Evolutionary conservation across 768 basidiomycete species (phyloP), one percentile per base, ranked within the genome.

Genomic region (Phlegmacium glaucopus): DNA sequence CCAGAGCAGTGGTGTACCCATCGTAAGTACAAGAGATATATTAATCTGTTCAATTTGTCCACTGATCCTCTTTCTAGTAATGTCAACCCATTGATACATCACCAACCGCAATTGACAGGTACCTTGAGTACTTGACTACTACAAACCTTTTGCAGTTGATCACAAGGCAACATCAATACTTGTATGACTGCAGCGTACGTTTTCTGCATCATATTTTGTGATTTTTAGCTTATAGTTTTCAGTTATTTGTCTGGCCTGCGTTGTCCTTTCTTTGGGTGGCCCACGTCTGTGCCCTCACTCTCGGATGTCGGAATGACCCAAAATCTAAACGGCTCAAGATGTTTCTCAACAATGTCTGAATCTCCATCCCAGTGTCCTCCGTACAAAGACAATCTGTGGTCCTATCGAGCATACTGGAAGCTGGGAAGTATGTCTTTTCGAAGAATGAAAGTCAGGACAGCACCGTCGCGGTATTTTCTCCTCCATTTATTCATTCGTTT

Each of bases 81-180:
- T 39, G 47, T 69, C 10, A 52, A 61, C 9, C 52, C 52, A 13
- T 49, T 68, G 2, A 58, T 67, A 8, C 25, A 29, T 1, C 27
- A 36, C 4, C 44, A 51, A 9, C 45, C 44, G 35, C 25, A 30
- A 39, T 56, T 65, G n/a, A 15, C 54, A 43, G 26, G 65, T 17
- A 64, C 69, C 4, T 32, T 60, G n/a, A n/a, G n/a, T n/a, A n/a
- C n/a, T n/a, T n/a, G 1, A 64, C 66, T 3, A 76, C 77, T 0
- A 66, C 70, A 0, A 81, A 76, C 30, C 54, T 81, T 1, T 45
- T 80, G 0, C 78, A 81, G 38, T 59, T 80, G 1, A 66, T 81
- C 10, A 49, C 80, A 2, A 69, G 77, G 0, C 78, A 80, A 45
- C 12, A 60, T 80, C 1, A 78, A 80, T 43, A 75, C 70, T 0